Evolutionary conservation across 139 green algal species (phyloP), one percentile per base, ranked within the genome.

Genomic region (Chlamydomonas incerta): DNA sequence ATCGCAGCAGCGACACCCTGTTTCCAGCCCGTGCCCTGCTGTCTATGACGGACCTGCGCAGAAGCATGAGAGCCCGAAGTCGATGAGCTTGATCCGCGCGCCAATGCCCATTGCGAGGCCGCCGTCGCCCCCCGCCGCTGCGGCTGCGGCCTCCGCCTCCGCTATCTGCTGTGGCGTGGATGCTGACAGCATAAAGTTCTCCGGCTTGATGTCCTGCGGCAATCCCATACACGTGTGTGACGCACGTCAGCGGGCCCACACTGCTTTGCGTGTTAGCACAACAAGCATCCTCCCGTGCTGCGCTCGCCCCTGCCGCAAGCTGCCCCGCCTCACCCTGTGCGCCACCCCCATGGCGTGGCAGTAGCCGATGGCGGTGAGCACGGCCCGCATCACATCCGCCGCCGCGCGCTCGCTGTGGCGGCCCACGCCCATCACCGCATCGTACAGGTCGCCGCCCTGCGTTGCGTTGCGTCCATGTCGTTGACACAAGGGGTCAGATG

Each of bases 181-280:
- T 10, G 18, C 60, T 2, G 23, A 31, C 47, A 99, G 94, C 89
- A 99, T 90, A 83, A 99, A 99, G 90, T 93, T 93, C 72, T 93
- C 91, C 24, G 91, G 91, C 74, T 94, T 94, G 37, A 94, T 76
- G 72, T 94, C 91, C 62, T 91, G 85, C 13, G 20, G n/a, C n/a
- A n/a, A n/a, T n/a, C n/a, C n/a, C n/a, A n/a, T n/a, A n/a, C n/a
- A n/a, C n/a, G n/a, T n/a, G n/a, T n/a, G n/a, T n/a, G n/a, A n/a
- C n/a, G n/a, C n/a, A n/a, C n/a, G n/a, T n/a, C n/a, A n/a, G n/a
- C n/a, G n/a, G n/a, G n/a, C n/a, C n/a, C n/a, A n/a, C n/a, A n/a
- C n/a, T n/a, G n/a, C n/a, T n/a, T n/a, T n/a, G n/a, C n/a, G n/a
- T n/a, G n/a, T n/a, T n/a, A n/a, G n/a, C n/a, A n/a, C n/a, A n/a